Base-by-base conservation (phyloP, 2,329 filamentous ascomycete species). In the Fusarium brevicatenulatum region DNA sequence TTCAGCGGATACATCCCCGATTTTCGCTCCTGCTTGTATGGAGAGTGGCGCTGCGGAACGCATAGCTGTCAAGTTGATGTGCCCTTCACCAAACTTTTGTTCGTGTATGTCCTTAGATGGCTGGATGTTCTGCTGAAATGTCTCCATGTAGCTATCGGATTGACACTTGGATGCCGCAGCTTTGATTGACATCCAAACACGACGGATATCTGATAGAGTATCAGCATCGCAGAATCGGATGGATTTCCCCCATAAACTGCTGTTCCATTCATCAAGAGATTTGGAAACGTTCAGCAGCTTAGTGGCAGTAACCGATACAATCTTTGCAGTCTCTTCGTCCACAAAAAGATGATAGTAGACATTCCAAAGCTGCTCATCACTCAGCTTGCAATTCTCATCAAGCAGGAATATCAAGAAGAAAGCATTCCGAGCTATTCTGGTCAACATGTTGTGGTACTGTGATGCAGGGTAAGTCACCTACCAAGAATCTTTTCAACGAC, bases 301-400 rank as follows among this genome's bases (percentile, higher is more conserved):
- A 25, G 80, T 75, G 0, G 83, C 80, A 61, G 90, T 88, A 2
- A 63, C 28, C 4, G 77, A 61, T 6, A 91, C 77, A 7, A 84
- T 28, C 2, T 75, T 32, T 0, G 83, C 71, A 6, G 84, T 80
- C 6, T 77, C 49, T 1, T 80, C 68, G 53, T 84, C 82, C 9
- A 91, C 68, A 42, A 82, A 84, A 8, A 87, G 73, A 70, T 90
- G 83, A 76, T 90, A 90, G 78, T 88, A 91, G 40, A 88, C 79
- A 63, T 87, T 83, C 88, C 88, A 91, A 7, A 86, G 78, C 12
- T 73, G 58, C 4, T 82, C 77, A 2, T 68, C 56, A 18, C 75
- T 66, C 32, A 77, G 44, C 28, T 70, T 71, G 2, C 79, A 64
- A 11, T 77, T 64, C 34, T 81, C 74, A n/a, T 88, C 86, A 11